Percentiles rank a stretch among this genome's conserved stretches.
Conservation (phyloP, 345 rosid genomes). For the Cardamine occulta region DNA sequence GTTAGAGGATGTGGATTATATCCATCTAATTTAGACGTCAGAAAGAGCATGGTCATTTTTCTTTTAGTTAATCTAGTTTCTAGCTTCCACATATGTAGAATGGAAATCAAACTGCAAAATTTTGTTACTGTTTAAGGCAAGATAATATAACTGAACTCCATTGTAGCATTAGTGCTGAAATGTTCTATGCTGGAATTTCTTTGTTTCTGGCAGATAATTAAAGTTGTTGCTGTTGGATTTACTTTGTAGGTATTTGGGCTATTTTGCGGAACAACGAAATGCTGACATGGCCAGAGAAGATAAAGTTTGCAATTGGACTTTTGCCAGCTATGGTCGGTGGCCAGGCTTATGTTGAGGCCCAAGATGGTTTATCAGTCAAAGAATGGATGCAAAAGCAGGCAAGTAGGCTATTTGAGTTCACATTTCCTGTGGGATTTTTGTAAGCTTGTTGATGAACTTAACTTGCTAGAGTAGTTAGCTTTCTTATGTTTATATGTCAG, state of each 20-base stretch:
- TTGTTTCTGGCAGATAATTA: not conserved
- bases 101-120: not conserved
- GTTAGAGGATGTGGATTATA: not conserved
- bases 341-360: slow-evolving; percentile 93
- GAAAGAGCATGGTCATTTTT: not conserved
- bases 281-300: slow-evolving; percentile 97
- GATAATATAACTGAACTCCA: not conserved
- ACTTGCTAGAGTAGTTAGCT: not conserved
- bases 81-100: slow-evolving; percentile 2
- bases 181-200: not conserved
- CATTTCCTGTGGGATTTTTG: slow-evolving; percentile 5
- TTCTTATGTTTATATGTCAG: not conserved
- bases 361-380: slow-evolving; percentile 80
- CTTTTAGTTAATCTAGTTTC: not conserved
- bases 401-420: slow-evolving; percentile 23
- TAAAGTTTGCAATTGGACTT: slow-evolving; percentile 94
- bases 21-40: not conserved
- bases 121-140: not conserved
- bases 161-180: slow-evolving; percentile 1
- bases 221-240: slow-evolving; percentile 27
- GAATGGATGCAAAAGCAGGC: slow-evolving; percentile 96
- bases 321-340: slow-evolving; percentile 94
- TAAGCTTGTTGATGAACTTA: slow-evolving; percentile 9
- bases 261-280: slow-evolving; percentile 88
- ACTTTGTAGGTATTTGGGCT: slow-evolving; percentile 77